Conservation (phyloP, 2,329 filamentous ascomycete genomes). For the Hypoxylon sp. region DNA sequence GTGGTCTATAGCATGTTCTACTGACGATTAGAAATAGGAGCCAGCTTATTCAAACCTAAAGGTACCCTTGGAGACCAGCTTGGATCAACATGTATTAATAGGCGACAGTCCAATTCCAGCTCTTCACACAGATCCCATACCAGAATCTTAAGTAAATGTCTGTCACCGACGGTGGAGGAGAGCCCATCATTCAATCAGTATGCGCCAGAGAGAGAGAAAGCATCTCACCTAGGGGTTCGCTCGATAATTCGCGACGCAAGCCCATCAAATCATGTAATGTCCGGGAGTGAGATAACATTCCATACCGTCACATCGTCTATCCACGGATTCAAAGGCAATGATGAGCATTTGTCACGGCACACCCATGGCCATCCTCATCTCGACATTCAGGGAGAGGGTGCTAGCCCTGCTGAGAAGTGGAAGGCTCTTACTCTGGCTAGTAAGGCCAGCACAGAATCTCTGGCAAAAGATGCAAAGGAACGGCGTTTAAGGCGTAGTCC, state of each 20-base stretch:
- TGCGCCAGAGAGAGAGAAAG: not conserved
- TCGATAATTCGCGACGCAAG: slow-evolving; percentile 9
- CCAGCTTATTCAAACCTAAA: slow-evolving; percentile 22
- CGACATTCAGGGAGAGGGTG: slow-evolving; percentile 3
- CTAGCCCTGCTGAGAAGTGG: slow-evolving; percentile 42
- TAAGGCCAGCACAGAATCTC: slow-evolving; percentile 48
- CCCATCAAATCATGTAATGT: slow-evolving; percentile 14
- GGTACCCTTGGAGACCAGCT: slow-evolving; percentile 7
- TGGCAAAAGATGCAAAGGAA: slow-evolving; percentile 46
- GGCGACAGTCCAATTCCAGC: slow-evolving; percentile 38
- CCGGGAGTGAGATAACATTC: slow-evolving; percentile 31
- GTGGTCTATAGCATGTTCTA: not conserved
- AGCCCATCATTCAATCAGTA: slow-evolving; percentile 31
- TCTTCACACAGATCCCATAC: slow-evolving; percentile 31
- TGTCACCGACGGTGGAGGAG: slow-evolving; percentile 55
- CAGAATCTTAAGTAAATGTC: slow-evolving; percentile 39
- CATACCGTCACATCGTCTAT: slow-evolving; percentile 27
- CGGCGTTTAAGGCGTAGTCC: slow-evolving; percentile 46
- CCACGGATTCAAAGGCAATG: not conserved
- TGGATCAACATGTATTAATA: slow-evolving; percentile 38
- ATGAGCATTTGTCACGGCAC: slow-evolving; percentile 10
- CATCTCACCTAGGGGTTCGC: slow-evolving; percentile 8
- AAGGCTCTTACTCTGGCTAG: slow-evolving; percentile 43
- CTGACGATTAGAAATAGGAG: slow-evolving; percentile 34
- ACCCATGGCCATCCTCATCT: not conserved